Evolutionary conservation across 495 filamentous ascomycete species (phyloP), one percentile per base, ranked within the genome.

Genomic region (Articulospora tetracladia): DNA sequence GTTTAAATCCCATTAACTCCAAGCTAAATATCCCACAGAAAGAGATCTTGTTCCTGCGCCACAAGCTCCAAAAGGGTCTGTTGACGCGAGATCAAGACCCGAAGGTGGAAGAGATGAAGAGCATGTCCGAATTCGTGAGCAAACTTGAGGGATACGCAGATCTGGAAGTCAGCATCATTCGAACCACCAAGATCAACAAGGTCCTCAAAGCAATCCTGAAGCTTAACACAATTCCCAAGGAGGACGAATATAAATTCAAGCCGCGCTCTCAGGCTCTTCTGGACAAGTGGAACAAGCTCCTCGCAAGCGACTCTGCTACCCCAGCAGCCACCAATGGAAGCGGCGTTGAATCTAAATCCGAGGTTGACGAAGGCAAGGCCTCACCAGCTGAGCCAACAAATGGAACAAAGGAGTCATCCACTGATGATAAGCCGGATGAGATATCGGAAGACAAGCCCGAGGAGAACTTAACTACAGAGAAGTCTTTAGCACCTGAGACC

Each of bases 171-270:
- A 84, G 82, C 63, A 93, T 96, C 63, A 95, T 97, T 65, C 80
- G 86, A 52, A 74, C 71, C 4, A 96, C 92, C 32, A 96, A 96
- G 78, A 95, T 96, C 73, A 90, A 96, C 80, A 96, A 96, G 74
- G 92, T 97, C 10, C 79, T 96, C 49, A 93, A 91, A 75, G 90
- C 85, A 41, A 93, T 97, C 67, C 77, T 96, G 64, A 96, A 94
- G 76, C 78, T 96, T 1, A 73, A 80, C 19, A 77, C 80, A 3
- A 96, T 97, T 61, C 92, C 92, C 3, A 86, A 84, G 41, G 92
- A 97, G 54, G 88, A 91, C 26, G 86, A 93, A 59, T 93, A 86
- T 74, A 76, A 87, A 26, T 93, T 97, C 84, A 92, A 91, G 72
- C 73, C 84, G 52, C 87, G 92, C 30, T 88, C 89, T 36, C 79